phyloP scores from a whole-genome alignment of 2,329 filamentous ascomycete species.

The Penicillium rolfsii region DNA sequence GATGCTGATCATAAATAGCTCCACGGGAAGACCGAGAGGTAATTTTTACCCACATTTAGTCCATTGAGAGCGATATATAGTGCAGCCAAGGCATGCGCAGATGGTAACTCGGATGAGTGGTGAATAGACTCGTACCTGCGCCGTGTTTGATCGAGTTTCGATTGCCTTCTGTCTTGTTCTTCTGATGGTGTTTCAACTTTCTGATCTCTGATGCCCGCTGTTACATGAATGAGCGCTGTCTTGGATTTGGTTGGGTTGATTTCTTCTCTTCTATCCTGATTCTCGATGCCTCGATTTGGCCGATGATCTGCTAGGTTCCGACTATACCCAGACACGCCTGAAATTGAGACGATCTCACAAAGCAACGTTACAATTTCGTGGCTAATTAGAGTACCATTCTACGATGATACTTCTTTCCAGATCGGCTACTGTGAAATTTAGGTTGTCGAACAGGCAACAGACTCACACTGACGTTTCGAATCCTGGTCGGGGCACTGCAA shows the following conservation, averaged over 20 bases:
- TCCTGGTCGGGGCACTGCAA: not conserved
- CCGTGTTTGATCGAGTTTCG: conserved; percentile 14
- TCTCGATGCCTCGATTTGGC: not conserved
- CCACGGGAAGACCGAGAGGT: conserved; percentile 1
- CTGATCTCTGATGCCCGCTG: not conserved
- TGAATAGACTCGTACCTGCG: conserved; percentile 17
- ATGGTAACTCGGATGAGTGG: not conserved
- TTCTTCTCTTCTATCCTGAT: not conserved
- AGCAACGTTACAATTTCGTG: not conserved
- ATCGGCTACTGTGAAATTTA: not conserved
- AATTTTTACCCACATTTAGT: not conserved
- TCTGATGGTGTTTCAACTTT: not conserved
- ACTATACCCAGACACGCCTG: not conserved
- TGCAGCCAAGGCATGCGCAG: conserved; percentile 12
- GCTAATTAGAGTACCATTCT: not conserved
- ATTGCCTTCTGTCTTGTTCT: not conserved
- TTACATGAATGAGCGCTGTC: not conserved
- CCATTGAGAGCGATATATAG: conserved; percentile 3
- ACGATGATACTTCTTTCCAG: too few relatives aligned
- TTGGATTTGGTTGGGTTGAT: not conserved
- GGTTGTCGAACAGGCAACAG: not conserved
- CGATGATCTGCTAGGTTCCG: not conserved
- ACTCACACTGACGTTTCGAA: not conserved
- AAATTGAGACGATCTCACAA: not conserved
- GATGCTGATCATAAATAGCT: conserved; percentile 2